Conservation (phyloP, 225 moss, liverwort and hornwort genomes). For the Straminergon stramineum region DNA sequence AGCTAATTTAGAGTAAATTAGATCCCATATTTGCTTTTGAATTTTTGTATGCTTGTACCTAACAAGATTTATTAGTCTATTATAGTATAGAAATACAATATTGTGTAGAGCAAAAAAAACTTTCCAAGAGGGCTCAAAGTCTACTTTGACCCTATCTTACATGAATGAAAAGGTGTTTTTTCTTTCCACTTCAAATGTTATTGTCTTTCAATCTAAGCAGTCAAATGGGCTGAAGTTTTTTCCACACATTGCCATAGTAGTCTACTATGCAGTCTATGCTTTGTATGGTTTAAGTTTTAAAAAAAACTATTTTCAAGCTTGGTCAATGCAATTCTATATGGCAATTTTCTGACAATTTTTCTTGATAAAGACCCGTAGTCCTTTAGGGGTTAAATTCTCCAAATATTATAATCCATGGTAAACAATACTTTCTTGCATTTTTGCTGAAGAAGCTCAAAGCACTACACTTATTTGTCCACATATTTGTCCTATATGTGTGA, state of each 20-base stretch:
- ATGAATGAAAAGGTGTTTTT: background rate
- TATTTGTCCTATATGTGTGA: too few species aligned
- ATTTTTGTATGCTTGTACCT: background rate
- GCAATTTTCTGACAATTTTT: background rate
- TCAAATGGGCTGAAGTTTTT: background rate
- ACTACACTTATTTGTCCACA: background rate
- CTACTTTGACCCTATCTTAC: background rate
- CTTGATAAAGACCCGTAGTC: accelerated
- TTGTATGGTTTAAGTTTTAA: background rate
- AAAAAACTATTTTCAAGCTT: background rate
- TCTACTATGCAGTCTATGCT: background rate
- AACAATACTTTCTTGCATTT: background rate
- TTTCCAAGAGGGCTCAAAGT: background rate
- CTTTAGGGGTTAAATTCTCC: background rate
- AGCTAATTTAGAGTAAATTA: background rate
- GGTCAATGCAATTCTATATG: background rate
- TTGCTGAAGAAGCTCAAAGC: accelerated
- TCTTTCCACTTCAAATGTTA: background rate
- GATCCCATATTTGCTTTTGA: background rate
- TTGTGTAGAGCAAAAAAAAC: background rate
- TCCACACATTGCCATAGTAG: background rate
- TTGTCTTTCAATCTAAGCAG: background rate
- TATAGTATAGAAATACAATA: background rate
- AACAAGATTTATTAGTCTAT: background rate
- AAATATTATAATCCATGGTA: background rate